These are phyloP conservation scores for Cyphellophora europaea DNA, from an alignment of 2,329 filamentous ascomycete species.

Conservation along the genomic window DNA sequence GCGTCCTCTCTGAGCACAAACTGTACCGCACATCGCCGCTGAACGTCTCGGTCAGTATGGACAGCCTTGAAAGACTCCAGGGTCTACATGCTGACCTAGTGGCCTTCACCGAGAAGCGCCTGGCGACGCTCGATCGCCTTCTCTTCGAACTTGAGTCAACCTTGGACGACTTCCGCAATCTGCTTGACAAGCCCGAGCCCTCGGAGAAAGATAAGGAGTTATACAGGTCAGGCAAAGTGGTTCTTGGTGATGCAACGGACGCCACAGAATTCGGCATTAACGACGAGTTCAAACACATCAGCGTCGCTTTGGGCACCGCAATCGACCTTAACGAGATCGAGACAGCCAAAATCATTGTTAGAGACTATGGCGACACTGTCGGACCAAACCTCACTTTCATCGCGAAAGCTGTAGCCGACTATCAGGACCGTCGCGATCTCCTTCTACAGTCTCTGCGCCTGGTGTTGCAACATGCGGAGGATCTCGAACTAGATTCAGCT, in stretches of 20 bases:
- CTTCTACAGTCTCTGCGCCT: slow-evolving; percentile 76
- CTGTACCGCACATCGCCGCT: too few species aligned
- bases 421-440: slow-evolving; percentile 76
- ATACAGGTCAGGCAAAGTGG: slow-evolving; percentile 53
- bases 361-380: slow-evolving; percentile 49
- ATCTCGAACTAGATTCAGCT: slow-evolving; percentile 48
- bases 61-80: slow-evolving; percentile 67
- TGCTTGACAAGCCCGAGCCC: slow-evolving; percentile 66
- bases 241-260: slow-evolving; percentile 46
- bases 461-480: slow-evolving; percentile 59
- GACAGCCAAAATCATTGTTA: slow-evolving; percentile 66
- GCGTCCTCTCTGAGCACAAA: too few species aligned
- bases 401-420: slow-evolving; percentile 73
- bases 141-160: slow-evolving; percentile 56
- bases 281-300: slow-evolving; percentile 74
- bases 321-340: slow-evolving; percentile 84
- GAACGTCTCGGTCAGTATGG: slow-evolving; percentile 38
- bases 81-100: slow-evolving; percentile 78
- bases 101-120: slow-evolving; percentile 61
- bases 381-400: slow-evolving; percentile 63
- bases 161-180: slow-evolving; percentile 56
- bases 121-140: slow-evolving; percentile 61
- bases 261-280: slow-evolving; percentile 66
- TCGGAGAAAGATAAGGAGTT: slow-evolving; percentile 44
- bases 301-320: slow-evolving; percentile 74